Evolutionary conservation across 768 basidiomycete species (phyloP).

Genomic region (Lentinula aciculospora): DNA sequence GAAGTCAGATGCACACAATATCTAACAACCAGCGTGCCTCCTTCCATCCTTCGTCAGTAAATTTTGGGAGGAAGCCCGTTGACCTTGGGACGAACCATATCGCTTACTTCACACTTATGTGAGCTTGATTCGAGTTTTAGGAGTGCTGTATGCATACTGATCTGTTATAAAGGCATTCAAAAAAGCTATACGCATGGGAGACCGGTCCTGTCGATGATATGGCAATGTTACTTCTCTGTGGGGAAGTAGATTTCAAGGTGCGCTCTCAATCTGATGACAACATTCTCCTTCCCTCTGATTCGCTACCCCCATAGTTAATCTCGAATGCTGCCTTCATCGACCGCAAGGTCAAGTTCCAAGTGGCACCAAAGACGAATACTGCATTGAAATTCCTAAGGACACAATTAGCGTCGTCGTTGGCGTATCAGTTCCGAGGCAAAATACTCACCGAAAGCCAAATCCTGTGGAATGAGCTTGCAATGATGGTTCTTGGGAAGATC

Average conservation of each 20-base stretch:
- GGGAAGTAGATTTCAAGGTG: conserved; percentile 85
- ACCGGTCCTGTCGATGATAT: conserved; percentile 84
- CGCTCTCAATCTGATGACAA: background rate
- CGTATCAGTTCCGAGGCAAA: conserved; percentile 63
- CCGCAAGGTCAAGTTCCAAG: conserved; percentile 73
- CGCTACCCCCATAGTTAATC: conserved; percentile 43
- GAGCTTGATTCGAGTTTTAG: conserved; percentile 15
- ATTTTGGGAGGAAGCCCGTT: conserved; percentile 61
- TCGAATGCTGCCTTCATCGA: conserved; percentile 75
- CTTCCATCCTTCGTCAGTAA: conserved; percentile 91
- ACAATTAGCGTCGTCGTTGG: conserved; percentile 53
- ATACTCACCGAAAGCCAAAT: conserved; percentile 51
- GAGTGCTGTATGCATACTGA: background rate
- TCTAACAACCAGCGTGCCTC: conserved; percentile 72
- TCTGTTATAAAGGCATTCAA: conserved; percentile 71
- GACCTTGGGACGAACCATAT: conserved; percentile 77
- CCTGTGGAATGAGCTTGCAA: conserved; percentile 69
- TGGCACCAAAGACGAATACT: conserved; percentile 65
- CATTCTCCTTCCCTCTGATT: background rate
- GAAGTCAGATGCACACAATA: conserved; percentile 69
- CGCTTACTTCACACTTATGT: conserved; percentile 88
- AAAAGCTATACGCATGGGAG: conserved; percentile 91
- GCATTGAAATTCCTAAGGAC: conserved; percentile 78
- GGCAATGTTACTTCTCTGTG: conserved; percentile 77
- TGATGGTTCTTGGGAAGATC: conserved; percentile 53